These are phyloP conservation scores for Mallotus nudiflorus DNA, from an alignment of 345 rosid species.

Conservation along the genomic window DNA sequence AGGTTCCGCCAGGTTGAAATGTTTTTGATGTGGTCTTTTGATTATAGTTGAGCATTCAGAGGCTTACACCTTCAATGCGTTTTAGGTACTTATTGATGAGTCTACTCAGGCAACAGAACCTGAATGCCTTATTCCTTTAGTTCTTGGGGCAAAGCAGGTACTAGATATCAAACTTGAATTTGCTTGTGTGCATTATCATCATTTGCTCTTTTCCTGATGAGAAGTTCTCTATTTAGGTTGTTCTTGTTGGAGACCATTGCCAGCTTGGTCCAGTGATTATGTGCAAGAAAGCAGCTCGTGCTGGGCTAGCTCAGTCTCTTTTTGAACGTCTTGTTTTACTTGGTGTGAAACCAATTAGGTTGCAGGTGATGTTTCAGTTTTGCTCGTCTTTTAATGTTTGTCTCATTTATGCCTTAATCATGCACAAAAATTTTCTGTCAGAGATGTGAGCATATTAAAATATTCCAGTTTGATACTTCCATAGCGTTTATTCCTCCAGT, in stretches of 20 bases:
- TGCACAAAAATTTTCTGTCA: neutral
- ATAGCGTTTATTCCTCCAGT: neutral
- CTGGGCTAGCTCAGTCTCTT: conserved; percentile 96
- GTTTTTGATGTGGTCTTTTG: conserved; percentile 1
- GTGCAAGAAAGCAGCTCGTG: conserved; percentile 99
- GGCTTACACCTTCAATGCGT: conserved; percentile 19
- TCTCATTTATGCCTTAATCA: too few species aligned
- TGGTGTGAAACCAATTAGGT: conserved; percentile 96
- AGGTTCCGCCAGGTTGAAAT: conserved; percentile 92
- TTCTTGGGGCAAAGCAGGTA: conserved; percentile 99
- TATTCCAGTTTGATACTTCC: too few species aligned
- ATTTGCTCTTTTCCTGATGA: conserved; percentile 11
- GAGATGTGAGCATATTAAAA: neutral
- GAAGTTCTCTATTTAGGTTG: conserved; percentile 50
- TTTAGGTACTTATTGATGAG: conserved; percentile 98
- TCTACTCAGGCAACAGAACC: conserved; percentile 99
- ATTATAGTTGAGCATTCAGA: conserved; percentile 2
- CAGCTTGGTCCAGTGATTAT: conserved; percentile 99
- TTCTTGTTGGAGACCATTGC: conserved; percentile 99
- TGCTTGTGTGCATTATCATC: neutral
- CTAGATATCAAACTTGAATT: conserved; percentile 2
- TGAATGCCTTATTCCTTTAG: conserved; percentile 98
- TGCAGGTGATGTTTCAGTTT: conserved; percentile 62
- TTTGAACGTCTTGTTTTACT: conserved; percentile 97
- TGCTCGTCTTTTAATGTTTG: too few species aligned